Base-by-base conservation (phyloP, 352 stramenopile genomes). In the Globisporangium polare region DNA sequence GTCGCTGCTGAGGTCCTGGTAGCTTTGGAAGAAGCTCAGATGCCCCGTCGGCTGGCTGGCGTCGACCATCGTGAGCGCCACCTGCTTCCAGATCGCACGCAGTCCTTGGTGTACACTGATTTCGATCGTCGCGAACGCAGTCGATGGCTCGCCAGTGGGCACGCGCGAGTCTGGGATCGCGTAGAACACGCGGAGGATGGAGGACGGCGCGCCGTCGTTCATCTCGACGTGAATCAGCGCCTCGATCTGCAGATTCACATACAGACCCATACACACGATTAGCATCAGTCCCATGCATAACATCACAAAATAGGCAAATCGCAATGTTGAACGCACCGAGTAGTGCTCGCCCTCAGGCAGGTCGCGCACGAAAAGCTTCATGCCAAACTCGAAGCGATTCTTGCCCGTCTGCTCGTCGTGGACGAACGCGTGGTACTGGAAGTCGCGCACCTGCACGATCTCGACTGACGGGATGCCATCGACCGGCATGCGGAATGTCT, bases 311-410 rank as follows among this genome's bases (percentile, higher is more conserved):
- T 39, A 39, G 15, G 12, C 17, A 52, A 51, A 20, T 9, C n/a
- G n/a, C 18, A 22, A 42, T 31, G 55, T 24, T 24, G 7, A 62
- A 68, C 73, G 61, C 62, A 90, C 81, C 58, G 80, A 86, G 43
- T 82, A 88, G 6, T 71, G 67, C 15, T 83, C 79, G 24, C 78
- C 77, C 52, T 86, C 77, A 0, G 78, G 73, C 10, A 88, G 56
- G 17, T 84, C 70, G 9, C 66, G 58, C 0, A 75, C 73, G 54
- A 75, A 83, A 42, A 88, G 64, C 63, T 90, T 88, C 77, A 86
- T 88, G 22, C 80, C 80, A 47, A 88, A 88, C 56, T 88, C 80
- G 9, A 88, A 68, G 8, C 76, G 78, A 27, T 74, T 64, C 51
- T 68, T 71, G 15, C 62, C 65, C 9, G 51, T 60, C 18, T 49